Conservation (phyloP, 2,329 filamentous ascomycete genomes). For the Dactylellina parvicollis region DNA sequence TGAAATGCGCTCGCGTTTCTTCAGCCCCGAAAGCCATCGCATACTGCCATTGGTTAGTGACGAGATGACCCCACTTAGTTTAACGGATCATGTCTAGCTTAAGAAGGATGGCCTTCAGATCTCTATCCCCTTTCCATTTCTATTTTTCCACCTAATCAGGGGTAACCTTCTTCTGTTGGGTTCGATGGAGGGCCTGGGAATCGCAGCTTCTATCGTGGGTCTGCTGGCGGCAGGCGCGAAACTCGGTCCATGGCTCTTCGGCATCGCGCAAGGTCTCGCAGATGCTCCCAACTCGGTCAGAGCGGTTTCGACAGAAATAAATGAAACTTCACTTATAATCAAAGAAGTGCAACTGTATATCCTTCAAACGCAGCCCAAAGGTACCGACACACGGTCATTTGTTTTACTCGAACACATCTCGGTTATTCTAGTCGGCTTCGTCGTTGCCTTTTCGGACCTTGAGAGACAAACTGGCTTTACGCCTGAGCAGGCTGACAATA, state of each 20-base stretch:
- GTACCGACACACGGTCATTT: neutral
- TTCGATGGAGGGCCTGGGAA: neutral
- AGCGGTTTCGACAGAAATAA: constrained; percentile 8
- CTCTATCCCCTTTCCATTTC: too few relatives aligned
- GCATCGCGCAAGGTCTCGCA: neutral
- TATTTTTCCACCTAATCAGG: neutral
- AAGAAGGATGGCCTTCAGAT: too few relatives aligned
- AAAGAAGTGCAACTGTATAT: constrained; percentile 15
- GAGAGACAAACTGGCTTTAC: constrained; percentile 18
- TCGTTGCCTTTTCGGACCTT: constrained; percentile 26
- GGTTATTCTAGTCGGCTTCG: constrained; percentile 14
- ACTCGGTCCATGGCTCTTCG: neutral
- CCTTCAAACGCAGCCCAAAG: neutral
- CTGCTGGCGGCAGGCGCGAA: neutral
- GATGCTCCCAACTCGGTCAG: constrained; percentile 15
- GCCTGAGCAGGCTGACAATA: neutral
- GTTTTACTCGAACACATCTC: constrained; percentile 26
- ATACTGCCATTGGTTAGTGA: too few relatives aligned
- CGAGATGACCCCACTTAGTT: too few relatives aligned
- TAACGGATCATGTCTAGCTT: too few relatives aligned
- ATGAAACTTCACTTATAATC: constrained; percentile 12
- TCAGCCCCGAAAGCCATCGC: too few relatives aligned
- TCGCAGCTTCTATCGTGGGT: constrained; percentile 1
- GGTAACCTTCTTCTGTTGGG: neutral
- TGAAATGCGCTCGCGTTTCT: too few relatives aligned